Conservation (phyloP, 129 eudicot genomes). For the Flaveria sonorensis region DNA sequence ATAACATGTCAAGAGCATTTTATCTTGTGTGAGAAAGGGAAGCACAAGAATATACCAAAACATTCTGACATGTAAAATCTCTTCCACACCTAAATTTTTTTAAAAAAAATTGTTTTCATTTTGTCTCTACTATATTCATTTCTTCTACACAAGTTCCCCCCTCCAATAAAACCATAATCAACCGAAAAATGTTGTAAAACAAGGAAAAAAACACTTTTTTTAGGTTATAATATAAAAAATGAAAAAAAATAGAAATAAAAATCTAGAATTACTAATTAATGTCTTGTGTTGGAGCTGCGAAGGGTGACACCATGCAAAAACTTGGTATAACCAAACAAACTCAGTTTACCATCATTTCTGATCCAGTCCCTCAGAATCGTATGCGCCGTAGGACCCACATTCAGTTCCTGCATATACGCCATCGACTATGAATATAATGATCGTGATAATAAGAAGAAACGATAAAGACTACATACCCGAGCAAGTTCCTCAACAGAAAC, state of each 20-base stretch:
- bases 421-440: background rate
- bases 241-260: background rate
- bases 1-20: background rate
- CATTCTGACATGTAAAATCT: constrained; percentile 9
- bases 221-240: background rate
- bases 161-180: constrained; percentile 21
- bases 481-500: constrained; percentile 18
- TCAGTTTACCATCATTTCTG: constrained; percentile 74
- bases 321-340: constrained; percentile 81
- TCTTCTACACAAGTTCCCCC: constrained; percentile 44
- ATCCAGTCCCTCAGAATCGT: constrained; percentile 79
- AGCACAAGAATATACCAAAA: constrained; percentile 17
- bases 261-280: constrained; percentile 35
- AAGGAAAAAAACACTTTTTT: background rate
- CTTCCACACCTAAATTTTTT: constrained; percentile 26
- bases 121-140: constrained; percentile 45
- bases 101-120: constrained; percentile 22
- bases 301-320: constrained; percentile 95
- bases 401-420: constrained; percentile 59
- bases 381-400: constrained; percentile 83
- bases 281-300: constrained; percentile 89
- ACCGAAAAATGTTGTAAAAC: constrained; percentile 25
- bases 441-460: background rate
- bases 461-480: constrained; percentile 1
- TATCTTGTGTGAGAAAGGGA: constrained; percentile 10